These are phyloP conservation scores for Porphyra umbilicalis DNA, from an alignment of 31 red algal species.

Conservation along the genomic window DNA sequence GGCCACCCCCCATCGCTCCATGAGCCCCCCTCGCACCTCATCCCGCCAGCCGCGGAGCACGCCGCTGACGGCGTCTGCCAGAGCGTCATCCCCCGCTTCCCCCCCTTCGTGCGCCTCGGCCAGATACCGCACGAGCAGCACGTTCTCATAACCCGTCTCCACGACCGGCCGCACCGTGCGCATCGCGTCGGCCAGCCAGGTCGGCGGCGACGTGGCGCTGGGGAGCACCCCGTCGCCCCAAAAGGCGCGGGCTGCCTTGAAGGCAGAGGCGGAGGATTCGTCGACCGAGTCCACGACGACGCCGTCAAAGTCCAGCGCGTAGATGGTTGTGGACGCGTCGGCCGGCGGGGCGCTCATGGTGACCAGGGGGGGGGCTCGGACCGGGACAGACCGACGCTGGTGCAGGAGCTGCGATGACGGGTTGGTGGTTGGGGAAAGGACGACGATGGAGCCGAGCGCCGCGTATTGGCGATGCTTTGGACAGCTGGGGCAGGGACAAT, in stretches of 20 bases:
- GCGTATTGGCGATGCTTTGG: no score
- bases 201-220: neutral
- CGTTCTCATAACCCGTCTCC: conserved; percentile 85
- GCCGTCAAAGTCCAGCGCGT: conserved; percentile 97
- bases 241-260: conserved; percentile 25
- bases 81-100: neutral
- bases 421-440: no score
- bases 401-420: no score
- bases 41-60: conserved; percentile 40
- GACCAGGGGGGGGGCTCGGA: neutral
- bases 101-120: conserved; percentile 11
- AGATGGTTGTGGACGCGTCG: conserved; percentile 20
- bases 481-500: no score
- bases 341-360: neutral
- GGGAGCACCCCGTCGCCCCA: conserved; percentile 25
- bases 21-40: conserved; percentile 32
- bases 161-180: conserved; percentile 56
- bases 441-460: no score
- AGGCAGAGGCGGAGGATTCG: conserved; percentile 49
- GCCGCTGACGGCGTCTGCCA: conserved; percentile 11
- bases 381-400: no score
- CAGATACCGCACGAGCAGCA: conserved; percentile 63
- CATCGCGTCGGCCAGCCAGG: conserved; percentile 20
- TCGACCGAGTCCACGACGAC: conserved; percentile 81
- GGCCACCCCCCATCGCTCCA: conserved; percentile 33